Evolutionary conservation across 768 basidiomycete species (phyloP), one percentile per base, ranked within the genome.

Genomic region (Trametes cinnabarina): DNA sequence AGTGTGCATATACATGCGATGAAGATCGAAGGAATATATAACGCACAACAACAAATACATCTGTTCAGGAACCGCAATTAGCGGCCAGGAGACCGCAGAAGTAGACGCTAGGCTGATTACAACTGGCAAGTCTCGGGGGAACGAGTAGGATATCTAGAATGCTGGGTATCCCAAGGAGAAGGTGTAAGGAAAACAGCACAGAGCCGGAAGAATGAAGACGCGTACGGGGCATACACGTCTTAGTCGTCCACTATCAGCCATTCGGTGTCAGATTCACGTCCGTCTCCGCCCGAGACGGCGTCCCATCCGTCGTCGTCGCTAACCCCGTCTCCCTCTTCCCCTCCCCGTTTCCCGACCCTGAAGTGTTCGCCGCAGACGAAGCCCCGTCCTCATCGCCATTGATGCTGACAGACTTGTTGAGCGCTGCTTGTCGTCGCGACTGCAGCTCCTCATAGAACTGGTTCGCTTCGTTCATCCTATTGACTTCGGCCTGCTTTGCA

Each of bases 401-500:
- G 71, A 44, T 72, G 70, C 20, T 71, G 74, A 56, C 53, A 51
- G 82, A 77, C 82, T 82, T 85, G 62, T 76, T 83, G 25, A 82
- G 65, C 1, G 83, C 82, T 6, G 83, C 78, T 63, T 88, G 81
- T 65, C 86, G 85, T 60, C 81, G 82, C 32, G 88, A 85, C 55
- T 87, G 86, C 86, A 93, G 87, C 64, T 88, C 86, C 70, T 94
- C 91, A 66, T 94, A 94, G 71, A 92, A 91, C 55, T 89, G 80
- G 69, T 93, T 92, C 14, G 89, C 92, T 66, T 91, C 90, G 73
- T 98, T 98, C 90, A 99, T 91, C 74, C 86, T 87, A 72, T 94
- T 93, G 9, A 90, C 96, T 67, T 95, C 94, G 12, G 80, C 76
- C 69, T 97, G 93, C 74, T 97, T 97, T 63, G 89, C 87, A 66